Percentiles rank a stretch among this genome's conserved stretches.
Conservation (phyloP, 164 flowering plant species). For the Chimonanthus praecox region DNA sequence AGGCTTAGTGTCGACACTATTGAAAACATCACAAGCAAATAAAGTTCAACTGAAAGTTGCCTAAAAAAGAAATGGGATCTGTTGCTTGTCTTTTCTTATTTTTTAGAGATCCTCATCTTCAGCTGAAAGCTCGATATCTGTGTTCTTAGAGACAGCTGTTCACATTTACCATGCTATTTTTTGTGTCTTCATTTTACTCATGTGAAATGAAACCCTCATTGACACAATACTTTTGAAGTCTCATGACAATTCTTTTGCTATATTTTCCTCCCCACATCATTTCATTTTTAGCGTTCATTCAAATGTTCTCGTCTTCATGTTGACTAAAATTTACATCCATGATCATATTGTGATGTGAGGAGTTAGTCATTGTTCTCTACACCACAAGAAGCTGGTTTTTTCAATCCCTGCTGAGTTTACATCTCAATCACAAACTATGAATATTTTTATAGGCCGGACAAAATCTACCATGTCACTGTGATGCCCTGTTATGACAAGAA, state of each 20-base stretch:
- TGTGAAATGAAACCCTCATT: not conserved
- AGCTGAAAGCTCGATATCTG: not conserved
- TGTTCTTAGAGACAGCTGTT: not conserved
- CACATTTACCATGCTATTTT: not conserved
- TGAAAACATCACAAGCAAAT: not conserved
- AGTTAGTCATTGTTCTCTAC: not conserved
- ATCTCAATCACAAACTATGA: slow-evolving; percentile 3
- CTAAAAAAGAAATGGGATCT: not conserved
- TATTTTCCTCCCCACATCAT: too few species aligned
- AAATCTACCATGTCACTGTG: slow-evolving; percentile 87
- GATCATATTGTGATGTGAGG: not conserved
- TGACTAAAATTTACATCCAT: not conserved
- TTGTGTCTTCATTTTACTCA: not conserved
- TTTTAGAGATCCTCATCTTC: not conserved
- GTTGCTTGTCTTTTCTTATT: not conserved
- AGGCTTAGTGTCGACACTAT: not conserved
- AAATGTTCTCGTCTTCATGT: not conserved
- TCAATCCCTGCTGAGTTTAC: slow-evolving; percentile 3
- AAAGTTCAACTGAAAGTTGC: not conserved
- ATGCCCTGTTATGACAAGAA: slow-evolving; percentile 99
- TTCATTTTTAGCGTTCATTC: too few species aligned
- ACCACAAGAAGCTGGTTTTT: not conserved
- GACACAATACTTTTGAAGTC: not conserved
- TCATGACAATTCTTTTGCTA: not conserved
- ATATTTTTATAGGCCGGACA: slow-evolving; percentile 54